Conservation (phyloP, 768 basidiomycete species). For the Leccinum variicolor region DNA sequence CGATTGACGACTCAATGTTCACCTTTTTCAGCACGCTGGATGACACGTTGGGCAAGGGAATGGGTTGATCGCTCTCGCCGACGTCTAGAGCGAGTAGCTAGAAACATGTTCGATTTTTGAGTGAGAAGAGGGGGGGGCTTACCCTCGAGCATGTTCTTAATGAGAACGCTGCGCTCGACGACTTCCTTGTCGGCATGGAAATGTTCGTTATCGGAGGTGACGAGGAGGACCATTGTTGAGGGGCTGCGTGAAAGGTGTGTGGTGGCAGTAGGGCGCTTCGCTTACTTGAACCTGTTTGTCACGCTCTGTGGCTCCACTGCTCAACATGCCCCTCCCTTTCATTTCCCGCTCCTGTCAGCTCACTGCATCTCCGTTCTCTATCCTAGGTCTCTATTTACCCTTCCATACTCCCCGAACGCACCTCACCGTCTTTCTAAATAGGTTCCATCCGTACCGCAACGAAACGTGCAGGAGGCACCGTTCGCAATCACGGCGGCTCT, state of each 20-base stretch:
- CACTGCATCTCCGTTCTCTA: constrained; percentile 49
- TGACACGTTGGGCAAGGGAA: constrained; percentile 92
- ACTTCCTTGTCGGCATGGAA: constrained; percentile 94
- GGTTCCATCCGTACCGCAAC: constrained; percentile 89
- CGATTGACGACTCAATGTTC: constrained; percentile 6
- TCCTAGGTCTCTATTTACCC: constrained; percentile 25
- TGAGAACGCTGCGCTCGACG: constrained; percentile 91
- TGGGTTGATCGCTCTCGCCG: constrained; percentile 91
- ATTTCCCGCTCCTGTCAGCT: constrained; percentile 42
- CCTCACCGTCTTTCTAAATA: constrained; percentile 17
- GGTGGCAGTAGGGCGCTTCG: constrained; percentile 1
- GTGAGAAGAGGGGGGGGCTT: constrained; percentile 6
- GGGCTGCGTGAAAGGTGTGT: constrained; percentile 8
- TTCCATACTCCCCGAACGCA: not conserved
- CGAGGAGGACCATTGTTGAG: constrained; percentile 70
- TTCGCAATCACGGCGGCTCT: constrained; percentile 89
- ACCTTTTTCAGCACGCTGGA: constrained; percentile 94
- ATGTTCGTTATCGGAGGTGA: constrained; percentile 93
- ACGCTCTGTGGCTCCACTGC: constrained; percentile 11
- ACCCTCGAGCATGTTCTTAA: constrained; percentile 99
- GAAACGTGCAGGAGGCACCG: constrained; percentile 93
- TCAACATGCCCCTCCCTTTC: constrained; percentile 27
- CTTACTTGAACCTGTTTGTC: constrained; percentile 4
- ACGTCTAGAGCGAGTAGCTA: constrained; percentile 56
- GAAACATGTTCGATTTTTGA: not conserved